These are phyloP conservation scores for Pseudozyma pruni DNA, from an alignment of 1,284 basidiomycete genomes.

Conservation along the genomic window DNA sequence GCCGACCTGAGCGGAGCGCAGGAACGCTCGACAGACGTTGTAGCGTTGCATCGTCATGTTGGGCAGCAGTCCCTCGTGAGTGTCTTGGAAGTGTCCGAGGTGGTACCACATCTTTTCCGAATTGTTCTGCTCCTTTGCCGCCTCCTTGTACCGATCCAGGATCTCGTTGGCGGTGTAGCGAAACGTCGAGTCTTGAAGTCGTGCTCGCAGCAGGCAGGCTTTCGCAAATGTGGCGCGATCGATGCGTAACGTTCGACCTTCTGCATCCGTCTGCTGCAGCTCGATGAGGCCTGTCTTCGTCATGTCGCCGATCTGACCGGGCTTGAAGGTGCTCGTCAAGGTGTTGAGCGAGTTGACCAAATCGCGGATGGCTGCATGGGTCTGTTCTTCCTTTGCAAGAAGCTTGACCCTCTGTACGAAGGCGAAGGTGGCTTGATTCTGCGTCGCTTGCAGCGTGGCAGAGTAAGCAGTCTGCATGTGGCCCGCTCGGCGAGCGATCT, in stretches of 20 bases:
- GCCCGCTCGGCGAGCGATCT: constrained; percentile 92
- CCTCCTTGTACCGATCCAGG: constrained; percentile 63
- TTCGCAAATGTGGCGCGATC: constrained; percentile 67
- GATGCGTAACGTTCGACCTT: constrained; percentile 22
- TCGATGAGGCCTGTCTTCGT: constrained; percentile 25
- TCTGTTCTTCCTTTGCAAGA: constrained; percentile 81
- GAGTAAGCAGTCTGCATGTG: constrained; percentile 98
- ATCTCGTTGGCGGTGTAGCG: constrained; percentile 79
- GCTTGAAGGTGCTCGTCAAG: constrained; percentile 31
- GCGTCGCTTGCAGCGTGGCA: constrained; percentile 88
- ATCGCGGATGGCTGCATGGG: constrained; percentile 86
- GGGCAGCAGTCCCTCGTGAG: constrained; percentile 70
- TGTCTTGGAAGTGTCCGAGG: constrained; percentile 54
- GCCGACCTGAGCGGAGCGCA: constrained; percentile 80
- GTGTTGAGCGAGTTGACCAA: constrained; percentile 79
- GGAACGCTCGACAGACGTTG: constrained; percentile 77
- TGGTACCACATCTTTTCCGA: constrained; percentile 71
- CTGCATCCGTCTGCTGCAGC: constrained; percentile 27
- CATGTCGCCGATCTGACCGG: constrained; percentile 15
- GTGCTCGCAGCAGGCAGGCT: constrained; percentile 86
- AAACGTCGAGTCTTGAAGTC: constrained; percentile 92
- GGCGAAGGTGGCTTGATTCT: constrained; percentile 79
- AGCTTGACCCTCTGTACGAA: constrained; percentile 94
- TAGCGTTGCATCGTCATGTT: constrained; percentile 54
- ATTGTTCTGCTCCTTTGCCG: constrained; percentile 71